Percentiles rank a stretch among this genome's conserved stretches.
phyloP scores from a whole-genome alignment of 441 rosid genomes.

The Euphorbia celastroides region DNA sequence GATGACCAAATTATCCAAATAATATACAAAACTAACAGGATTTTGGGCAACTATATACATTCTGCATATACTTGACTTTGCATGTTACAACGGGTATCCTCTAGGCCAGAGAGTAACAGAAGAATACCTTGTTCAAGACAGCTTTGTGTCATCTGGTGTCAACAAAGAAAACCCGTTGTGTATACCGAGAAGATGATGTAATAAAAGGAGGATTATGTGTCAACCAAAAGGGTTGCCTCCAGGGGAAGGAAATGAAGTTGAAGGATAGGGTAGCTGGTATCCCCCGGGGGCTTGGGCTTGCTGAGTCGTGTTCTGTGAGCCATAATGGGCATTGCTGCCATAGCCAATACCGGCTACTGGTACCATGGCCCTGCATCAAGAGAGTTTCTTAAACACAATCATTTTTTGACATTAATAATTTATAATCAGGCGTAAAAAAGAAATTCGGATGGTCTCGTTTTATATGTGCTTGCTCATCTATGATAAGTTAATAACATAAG shows the following conservation, averaged over 20 bases:
- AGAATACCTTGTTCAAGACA: not conserved
- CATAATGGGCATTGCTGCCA: constrained; percentile 22
- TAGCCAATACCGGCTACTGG: constrained; percentile 28
- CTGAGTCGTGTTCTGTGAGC: constrained; percentile 22
- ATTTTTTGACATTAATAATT: too few relatives aligned
- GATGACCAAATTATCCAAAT: too few relatives aligned
- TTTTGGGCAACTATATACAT: too few relatives aligned
- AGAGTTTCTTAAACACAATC: not conserved
- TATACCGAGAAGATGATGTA: too few relatives aligned
- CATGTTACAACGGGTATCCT: too few relatives aligned
- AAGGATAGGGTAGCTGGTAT: constrained; percentile 24
- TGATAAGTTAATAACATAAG: too few relatives aligned
- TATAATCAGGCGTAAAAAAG: too few relatives aligned
- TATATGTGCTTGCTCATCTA: too few relatives aligned
- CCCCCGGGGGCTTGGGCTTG: constrained; percentile 31
- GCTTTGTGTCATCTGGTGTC: constrained; percentile 1
- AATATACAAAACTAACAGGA: too few relatives aligned
- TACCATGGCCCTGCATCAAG: constrained; percentile 24
- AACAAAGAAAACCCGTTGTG: constrained; percentile 1
- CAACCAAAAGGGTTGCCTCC: constrained; percentile 63
- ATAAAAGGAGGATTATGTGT: not conserved
- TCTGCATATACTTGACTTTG: too few relatives aligned
- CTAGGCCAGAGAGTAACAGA: too few relatives aligned
- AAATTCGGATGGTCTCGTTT: too few relatives aligned
- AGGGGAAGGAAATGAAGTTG: constrained; percentile 31